Base-by-base conservation (phyloP, 495 filamentous ascomycete genomes). In the Diplogelasinospora grovesii region DNA sequence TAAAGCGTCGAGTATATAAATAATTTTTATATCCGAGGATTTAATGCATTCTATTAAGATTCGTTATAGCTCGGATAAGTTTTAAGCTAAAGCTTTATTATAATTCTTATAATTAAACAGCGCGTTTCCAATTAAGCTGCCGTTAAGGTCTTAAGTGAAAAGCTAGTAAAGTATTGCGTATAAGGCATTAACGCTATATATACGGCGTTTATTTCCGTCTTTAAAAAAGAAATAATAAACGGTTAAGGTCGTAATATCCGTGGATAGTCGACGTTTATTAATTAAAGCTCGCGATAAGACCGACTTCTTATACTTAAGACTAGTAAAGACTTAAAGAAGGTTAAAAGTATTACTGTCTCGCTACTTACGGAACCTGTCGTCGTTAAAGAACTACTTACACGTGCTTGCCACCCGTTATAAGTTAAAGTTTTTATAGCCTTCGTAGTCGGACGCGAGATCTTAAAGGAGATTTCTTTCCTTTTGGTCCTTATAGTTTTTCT, bases 191-290 rank as follows among this genome's bases (percentile, higher is more conserved):
- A 43, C 22, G 10, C 38, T 37, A 14, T 19, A 5, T 19, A 36
- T 54, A 5, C 51, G 54, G 2, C 31, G 19, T 16, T 51, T 40
- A 32, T 52, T 43, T 18, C 46, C 56, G 33, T 65, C 57, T 20
- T 68, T 69, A 45, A 69, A 65, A 43, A 69, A 68, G 43, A 66
- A 69, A 40, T 63, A 57, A 36, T 57, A 63, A 8, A 66, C 46
- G 8, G 56, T 50, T 5, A 50, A 43, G 2, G 53, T 46, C 10
- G 43, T 54, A 8, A 45, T 30, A 10, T 23, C 49, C 4, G 36
- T 48, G n/a, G 43, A 40, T 7, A 54, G 40, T 21, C 23, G 43
- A 9, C 41, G 5, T 25, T 64, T 52, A 38, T 64, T 55, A n/a
- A 69, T 44, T 2, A 69, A 36, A 11, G 40, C 41, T 24, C 42